Conservation (phyloP, 495 filamentous ascomycete species). For the Lophiotrema nucula region DNA sequence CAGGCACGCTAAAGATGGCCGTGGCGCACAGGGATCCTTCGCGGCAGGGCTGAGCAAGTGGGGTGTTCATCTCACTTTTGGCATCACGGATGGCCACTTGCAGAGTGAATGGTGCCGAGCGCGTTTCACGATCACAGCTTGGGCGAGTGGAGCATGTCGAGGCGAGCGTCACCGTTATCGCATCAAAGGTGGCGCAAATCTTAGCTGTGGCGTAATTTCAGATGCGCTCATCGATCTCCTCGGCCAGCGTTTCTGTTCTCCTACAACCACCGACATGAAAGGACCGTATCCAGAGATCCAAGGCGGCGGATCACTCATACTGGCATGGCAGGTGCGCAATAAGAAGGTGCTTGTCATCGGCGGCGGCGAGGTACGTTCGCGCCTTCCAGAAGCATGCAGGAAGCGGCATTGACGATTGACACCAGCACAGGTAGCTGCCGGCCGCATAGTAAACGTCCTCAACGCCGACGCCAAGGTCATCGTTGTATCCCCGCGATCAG, state of each 20-base stretch:
- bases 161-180: too few relatives aligned
- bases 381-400: too few relatives aligned
- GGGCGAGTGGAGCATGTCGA: too few relatives aligned
- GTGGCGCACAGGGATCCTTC: not conserved
- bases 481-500: constrained; percentile 72
- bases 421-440: constrained; percentile 76
- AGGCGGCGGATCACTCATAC: constrained; percentile 84
- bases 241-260: constrained; percentile 8
- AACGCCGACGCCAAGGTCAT: constrained; percentile 92
- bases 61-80: too few relatives aligned
- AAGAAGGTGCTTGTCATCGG: constrained; percentile 85
- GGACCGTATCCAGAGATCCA: constrained; percentile 63
- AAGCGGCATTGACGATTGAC: constrained; percentile 39
- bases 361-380: constrained; percentile 83
- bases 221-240: too few relatives aligned
- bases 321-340: constrained; percentile 89
- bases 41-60: constrained; percentile 12
- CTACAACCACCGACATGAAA: constrained; percentile 25
- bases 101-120: too few relatives aligned
- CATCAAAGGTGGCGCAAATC: too few relatives aligned
- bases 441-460: constrained; percentile 86
- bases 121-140: too few relatives aligned
- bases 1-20: constrained; percentile 3
- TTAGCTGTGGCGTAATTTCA: too few relatives aligned
- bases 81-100: too few relatives aligned